Evolutionary conservation across 1,284 basidiomycete genomes (phyloP).

Genomic region (Coniferiporia sulphurascens): DNA sequence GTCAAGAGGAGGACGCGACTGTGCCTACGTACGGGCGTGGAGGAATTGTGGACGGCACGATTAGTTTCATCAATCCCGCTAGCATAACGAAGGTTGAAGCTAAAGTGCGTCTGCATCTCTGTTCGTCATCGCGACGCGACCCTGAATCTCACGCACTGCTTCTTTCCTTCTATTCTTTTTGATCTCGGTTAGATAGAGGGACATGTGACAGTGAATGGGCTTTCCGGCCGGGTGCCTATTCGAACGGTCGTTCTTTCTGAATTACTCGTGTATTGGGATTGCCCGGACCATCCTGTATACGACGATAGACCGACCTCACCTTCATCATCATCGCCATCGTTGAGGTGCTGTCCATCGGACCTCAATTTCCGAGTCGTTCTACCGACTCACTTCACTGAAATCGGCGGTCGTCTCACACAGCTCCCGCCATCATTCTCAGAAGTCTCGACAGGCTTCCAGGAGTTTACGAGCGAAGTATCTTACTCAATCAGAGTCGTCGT

Average conservation of each 20-base stretch:
- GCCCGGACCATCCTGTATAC: conserved; percentile 3
- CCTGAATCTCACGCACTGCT: not conserved
- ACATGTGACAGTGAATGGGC: conserved; percentile 8
- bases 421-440: conserved; percentile 17
- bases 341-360: conserved; percentile 6
- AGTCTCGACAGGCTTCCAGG: conserved; percentile 1
- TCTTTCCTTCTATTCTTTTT: not conserved
- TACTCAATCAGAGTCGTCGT: conserved; percentile 9
- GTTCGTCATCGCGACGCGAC: not conserved
- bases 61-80: conserved; percentile 7
- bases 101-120: conserved; percentile 7
- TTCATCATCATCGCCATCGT: conserved; percentile 2
- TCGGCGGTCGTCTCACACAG: not conserved
- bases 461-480: conserved; percentile 10
- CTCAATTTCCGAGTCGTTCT: conserved; percentile 8
- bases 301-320: not conserved
- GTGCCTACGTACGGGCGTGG: conserved; percentile 12
- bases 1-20: conserved; percentile 5
- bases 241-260: conserved; percentile 11
- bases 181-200: conserved; percentile 12
- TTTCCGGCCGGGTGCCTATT: conserved; percentile 4
- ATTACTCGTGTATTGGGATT: conserved; percentile 15
- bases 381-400: conserved; percentile 12
- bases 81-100: conserved; percentile 14
- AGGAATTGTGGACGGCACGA: conserved; percentile 13